Base-by-base conservation (phyloP, 257 asterid genomes). In the Striga asiatica region DNA sequence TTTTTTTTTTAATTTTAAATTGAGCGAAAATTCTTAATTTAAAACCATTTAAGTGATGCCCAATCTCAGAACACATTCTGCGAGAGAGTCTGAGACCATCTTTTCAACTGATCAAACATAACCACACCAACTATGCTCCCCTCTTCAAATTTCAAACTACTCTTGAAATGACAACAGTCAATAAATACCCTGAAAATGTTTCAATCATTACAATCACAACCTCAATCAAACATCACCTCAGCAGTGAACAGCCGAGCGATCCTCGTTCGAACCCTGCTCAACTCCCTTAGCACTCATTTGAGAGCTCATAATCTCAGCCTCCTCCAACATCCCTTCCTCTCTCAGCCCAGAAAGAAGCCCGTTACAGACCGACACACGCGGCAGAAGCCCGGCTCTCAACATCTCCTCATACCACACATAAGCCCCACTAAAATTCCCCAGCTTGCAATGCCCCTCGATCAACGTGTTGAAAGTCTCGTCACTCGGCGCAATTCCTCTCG, bases 261-360 rank as follows among this genome's bases (percentile, higher is more conserved):
- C 80, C 59, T 72, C 75, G 45, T 10, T 38, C 37, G 20, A 22
- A 50, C 61, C 47, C 54, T 52, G 68, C 49, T 38, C 56, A 53
- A 82, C 37, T 77, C 95, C 94, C 69, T 78, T 77, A 22, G 70
- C 67, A 66, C 80, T 68, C 91, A 80, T 78, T 62, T 88, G 85
- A 25, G 75, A 72, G 81, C 75, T 69, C 38, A 81, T 35, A 27
- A 65, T 81, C 47, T 72, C 69, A 5, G 65, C 87, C 73, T 81
- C 85, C 47, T 71, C 14, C 22, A 66, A 52, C 50, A 66, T 75
- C 14, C 80, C 82, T 52, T 66, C 80, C 38, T 67, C 77, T 60
- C 72, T 78, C 57, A 87, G 86, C 38, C 89, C 86, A 29, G 78
- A 72, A 60, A 74, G 14, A 22, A 87, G 83, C 61, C 64, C 77